Conservation (phyloP, 345 rosid species). For the Euphorbia pulcherrima region DNA sequence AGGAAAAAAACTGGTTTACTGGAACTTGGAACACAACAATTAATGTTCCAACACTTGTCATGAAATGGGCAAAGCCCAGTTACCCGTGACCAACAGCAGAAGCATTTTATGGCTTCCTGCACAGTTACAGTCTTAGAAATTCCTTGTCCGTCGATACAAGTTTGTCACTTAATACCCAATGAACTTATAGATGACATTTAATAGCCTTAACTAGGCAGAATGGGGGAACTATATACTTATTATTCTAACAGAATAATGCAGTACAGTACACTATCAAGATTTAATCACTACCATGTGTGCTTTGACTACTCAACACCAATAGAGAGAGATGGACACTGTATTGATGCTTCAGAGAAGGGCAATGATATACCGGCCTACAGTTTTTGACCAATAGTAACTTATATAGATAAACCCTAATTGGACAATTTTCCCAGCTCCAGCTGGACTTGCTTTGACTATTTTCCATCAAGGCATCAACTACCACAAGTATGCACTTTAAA, state of each 20-base stretch:
- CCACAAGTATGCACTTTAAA: background rate
- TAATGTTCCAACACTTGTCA: background rate
- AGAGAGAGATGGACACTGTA: background rate
- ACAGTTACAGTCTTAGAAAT: constrained; percentile 3
- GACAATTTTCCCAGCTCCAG: constrained; percentile 8
- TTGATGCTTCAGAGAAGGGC: background rate
- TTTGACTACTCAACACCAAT: constrained; percentile 11
- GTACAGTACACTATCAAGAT: background rate
- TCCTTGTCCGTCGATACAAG: background rate
- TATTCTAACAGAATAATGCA: background rate
- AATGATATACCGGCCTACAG: constrained; percentile 1
- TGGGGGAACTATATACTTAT: background rate
- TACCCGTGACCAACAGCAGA: background rate
- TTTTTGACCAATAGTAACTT: constrained; percentile 4
- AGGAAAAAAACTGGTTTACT: background rate
- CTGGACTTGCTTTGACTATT: constrained; percentile 9
- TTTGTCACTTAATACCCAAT: background rate
- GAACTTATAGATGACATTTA: background rate
- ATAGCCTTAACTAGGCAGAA: background rate
- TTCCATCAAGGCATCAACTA: background rate
- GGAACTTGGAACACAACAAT: background rate
- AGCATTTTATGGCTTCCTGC: background rate
- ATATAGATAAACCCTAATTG: background rate
- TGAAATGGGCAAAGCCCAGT: background rate
- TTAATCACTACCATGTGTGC: constrained; percentile 16